These are phyloP conservation scores for Saccharum hybrid DNA, from an alignment of 202 grass and related monocot genomes.

Conservation along the genomic window DNA sequence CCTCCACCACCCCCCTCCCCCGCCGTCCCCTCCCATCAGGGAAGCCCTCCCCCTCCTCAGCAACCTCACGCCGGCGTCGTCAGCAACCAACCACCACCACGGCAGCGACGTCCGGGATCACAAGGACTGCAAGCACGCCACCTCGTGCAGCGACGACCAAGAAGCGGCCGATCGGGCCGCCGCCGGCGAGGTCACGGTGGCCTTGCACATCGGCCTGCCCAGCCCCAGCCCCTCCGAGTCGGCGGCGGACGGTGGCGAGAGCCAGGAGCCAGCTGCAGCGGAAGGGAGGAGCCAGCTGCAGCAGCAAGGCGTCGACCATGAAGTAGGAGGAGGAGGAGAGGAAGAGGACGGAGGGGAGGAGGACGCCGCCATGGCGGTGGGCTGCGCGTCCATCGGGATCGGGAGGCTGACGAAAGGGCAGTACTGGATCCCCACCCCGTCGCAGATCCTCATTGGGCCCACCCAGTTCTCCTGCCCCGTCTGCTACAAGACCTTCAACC, in stretches of 20 bases:
- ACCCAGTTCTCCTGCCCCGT: conserved; percentile 98
- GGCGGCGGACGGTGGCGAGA: conserved; percentile 3
- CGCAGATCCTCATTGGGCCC: conserved; percentile 96
- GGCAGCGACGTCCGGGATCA: conserved; percentile 18
- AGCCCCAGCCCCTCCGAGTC: conserved; percentile 41
- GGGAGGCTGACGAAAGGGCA: conserved; percentile 96
- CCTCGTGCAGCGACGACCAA: conserved; percentile 3
- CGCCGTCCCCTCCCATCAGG: conserved; percentile 60
- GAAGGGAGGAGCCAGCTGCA: neutral
- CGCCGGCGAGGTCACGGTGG: conserved; percentile 61
- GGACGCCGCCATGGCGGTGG: conserved; percentile 41
- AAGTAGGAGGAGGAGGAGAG: conserved; percentile 23
- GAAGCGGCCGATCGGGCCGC: conserved; percentile 8
- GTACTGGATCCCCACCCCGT: conserved; percentile 99
- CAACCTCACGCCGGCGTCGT: conserved; percentile 51
- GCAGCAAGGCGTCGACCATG: neutral
- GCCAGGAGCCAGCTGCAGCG: neutral
- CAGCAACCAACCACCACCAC: neutral
- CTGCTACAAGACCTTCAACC: conserved; percentile 96
- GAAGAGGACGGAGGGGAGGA: conserved; percentile 20
- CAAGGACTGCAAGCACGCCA: neutral
- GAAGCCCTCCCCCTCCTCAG: conserved; percentile 77
- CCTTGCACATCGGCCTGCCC: conserved; percentile 77
- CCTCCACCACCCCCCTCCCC: conserved; percentile 45
- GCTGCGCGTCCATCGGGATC: conserved; percentile 64